phyloP scores from a whole-genome alignment of 208 protist genomes.

The Acanthamoeba divionensis region DNA sequence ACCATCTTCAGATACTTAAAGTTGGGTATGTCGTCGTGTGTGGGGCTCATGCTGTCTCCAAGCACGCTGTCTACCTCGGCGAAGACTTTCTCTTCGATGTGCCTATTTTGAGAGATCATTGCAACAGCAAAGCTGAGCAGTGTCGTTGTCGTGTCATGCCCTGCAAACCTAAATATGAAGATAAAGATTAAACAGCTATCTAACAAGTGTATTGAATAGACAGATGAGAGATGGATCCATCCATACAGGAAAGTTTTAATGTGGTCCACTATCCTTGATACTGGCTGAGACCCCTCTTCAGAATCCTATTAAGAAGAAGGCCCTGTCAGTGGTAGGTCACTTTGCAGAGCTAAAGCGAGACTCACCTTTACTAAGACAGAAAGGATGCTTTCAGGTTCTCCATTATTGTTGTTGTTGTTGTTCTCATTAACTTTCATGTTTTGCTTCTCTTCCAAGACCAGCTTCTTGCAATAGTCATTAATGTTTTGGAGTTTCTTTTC shows the following conservation, averaged over 20 bases:
- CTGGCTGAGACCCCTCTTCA: not conserved
- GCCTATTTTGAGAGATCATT: not conserved
- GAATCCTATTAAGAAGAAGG: not conserved
- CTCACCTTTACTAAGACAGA: not conserved
- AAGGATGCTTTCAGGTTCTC: no score
- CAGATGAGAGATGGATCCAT: not conserved
- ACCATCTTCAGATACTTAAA: constrained; percentile 48
- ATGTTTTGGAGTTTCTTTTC: not conserved
- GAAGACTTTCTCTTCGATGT: not conserved
- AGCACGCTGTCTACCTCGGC: constrained; percentile 5
- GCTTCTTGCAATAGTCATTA: not conserved
- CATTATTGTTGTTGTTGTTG: no score
- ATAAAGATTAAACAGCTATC: not conserved
- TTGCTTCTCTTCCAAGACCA: not conserved
- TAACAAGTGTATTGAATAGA: not conserved
- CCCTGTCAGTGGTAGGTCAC: not conserved
- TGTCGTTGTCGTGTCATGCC: constrained; percentile 49
- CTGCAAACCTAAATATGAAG: not conserved
- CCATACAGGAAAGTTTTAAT: constrained; percentile 52
- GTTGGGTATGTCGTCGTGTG: constrained; percentile 11
- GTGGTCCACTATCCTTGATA: constrained; percentile 1
- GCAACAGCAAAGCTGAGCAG: constrained; percentile 4
- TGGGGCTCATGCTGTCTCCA: not conserved
- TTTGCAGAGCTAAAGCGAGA: not conserved
- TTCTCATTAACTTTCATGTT: not conserved